Evolutionary conservation across 2,329 filamentous ascomycete species (phyloP), one percentile per base, ranked within the genome.

Genomic region (Venturia effusa): DNA sequence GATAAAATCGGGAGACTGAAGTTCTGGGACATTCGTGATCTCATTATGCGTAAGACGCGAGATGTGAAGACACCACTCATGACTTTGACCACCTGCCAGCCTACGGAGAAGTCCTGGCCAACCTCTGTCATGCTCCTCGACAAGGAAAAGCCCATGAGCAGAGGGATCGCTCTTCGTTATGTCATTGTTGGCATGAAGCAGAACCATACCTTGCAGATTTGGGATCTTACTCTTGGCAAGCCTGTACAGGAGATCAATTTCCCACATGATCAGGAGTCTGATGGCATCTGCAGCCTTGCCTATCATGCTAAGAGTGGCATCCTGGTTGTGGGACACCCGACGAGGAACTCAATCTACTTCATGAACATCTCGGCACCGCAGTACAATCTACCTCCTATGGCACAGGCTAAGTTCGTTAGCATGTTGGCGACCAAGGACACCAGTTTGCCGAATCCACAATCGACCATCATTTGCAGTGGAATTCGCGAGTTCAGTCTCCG

Each of bases 151-250:
- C 92, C 94, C 57, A 97, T 95, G 76, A 85, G 88, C 78, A 96
- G 94, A 78, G 88, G 89, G 66, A 88, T 89, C 71, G 92, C 95
- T 59, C 82, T 97, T 67, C 87, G 94, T 66, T 99, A 99, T 79
- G 88, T 99, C 79, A 88, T 99, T 73, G 90, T 99, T 67, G 94
- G 94, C 70, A 91, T 97, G 85, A 97, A 97, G 80, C 94, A 99
- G 76, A 99, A 99, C 76, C 94, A 99, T 78, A 95, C 93, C 64
- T 85, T 99, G 67, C 95, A 99, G 80, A 85, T 99, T 55, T 99
- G 94, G 95, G 94, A 99, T 79, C 86, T 99, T 72, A 92, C 90
- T 51, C 86, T 99, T 40, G 89, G 89, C 68, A 97, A 97, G 77
- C 90, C 92, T 37, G 94, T 99, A 43, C 93, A 99, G 74, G 94